Conservation (phyloP, 2,329 filamentous ascomycete species). For the Alternaria metachromatica region DNA sequence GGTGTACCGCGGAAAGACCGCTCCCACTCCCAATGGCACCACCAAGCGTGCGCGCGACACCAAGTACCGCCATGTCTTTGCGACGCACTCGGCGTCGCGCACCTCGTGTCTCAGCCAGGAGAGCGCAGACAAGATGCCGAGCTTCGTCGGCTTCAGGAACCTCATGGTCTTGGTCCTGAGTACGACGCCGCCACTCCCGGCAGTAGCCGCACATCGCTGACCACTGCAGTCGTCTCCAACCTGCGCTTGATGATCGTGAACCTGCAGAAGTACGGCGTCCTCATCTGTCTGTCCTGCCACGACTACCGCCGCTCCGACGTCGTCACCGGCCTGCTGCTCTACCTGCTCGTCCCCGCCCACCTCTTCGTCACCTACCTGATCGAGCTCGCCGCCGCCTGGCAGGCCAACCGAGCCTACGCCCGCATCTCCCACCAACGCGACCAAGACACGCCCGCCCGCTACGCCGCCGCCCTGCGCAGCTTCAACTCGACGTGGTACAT, state of each 20-base stretch:
- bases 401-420: slow-evolving; percentile 73
- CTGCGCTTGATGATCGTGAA: slow-evolving; percentile 95
- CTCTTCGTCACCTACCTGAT: slow-evolving; percentile 90
- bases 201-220: slow-evolving; percentile 26
- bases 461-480: slow-evolving; percentile 64
- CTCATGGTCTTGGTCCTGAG: slow-evolving; percentile 92
- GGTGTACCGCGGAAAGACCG: slow-evolving; percentile 32
- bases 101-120: slow-evolving; percentile 89
- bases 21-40: slow-evolving; percentile 17
- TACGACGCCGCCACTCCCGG: slow-evolving; percentile 52
- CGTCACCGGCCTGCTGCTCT: slow-evolving; percentile 76
- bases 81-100: slow-evolving; percentile 74
- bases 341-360: slow-evolving; percentile 87
- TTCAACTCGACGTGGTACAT: slow-evolving; percentile 81
- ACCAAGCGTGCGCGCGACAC: slow-evolving; percentile 37
- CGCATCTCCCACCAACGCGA: slow-evolving; percentile 56
- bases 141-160: slow-evolving; percentile 93
- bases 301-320: slow-evolving; percentile 83
- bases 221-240: slow-evolving; percentile 79
- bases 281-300: slow-evolving; percentile 90
- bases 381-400: slow-evolving; percentile 80
- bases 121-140: slow-evolving; percentile 69
- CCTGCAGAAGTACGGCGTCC: slow-evolving; percentile 95
- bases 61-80: slow-evolving; percentile 92
- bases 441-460: slow-evolving; percentile 60